Conservation (phyloP, 2,329 filamentous ascomycete genomes). For the Verticillium albo-atrum region DNA sequence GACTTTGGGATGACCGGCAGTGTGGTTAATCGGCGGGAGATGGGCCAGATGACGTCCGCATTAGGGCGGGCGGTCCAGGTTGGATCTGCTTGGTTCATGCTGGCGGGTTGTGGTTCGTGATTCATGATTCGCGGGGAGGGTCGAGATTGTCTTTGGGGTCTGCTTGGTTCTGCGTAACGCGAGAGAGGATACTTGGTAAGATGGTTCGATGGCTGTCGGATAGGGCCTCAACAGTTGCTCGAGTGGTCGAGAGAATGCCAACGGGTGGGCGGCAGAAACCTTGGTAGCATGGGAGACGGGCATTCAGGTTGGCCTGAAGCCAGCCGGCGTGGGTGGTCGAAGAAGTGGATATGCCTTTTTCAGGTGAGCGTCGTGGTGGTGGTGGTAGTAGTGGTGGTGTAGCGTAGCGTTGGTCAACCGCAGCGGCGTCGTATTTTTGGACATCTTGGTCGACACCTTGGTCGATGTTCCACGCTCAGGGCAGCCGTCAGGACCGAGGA, state of each 20-base stretch:
- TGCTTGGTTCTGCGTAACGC: no score
- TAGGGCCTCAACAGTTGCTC: background rate
- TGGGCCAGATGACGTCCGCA: conserved; percentile 1
- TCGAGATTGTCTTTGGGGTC: background rate
- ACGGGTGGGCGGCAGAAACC: background rate
- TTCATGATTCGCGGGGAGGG: background rate
- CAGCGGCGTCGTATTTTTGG: background rate
- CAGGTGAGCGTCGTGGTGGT: background rate
- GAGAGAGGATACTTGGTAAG: no score
- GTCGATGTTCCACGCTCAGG: background rate
- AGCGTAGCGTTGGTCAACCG: background rate
- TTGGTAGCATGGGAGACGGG: background rate
- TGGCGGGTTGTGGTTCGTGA: background rate
- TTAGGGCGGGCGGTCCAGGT: background rate
- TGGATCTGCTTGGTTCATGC: background rate
- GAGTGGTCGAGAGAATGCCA: background rate
- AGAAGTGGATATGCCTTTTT: background rate
- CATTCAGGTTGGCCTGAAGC: background rate
- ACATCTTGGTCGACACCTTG: background rate
- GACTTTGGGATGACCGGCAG: background rate
- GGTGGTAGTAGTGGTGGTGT: background rate
- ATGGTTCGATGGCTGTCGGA: background rate
- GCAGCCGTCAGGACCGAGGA: background rate
- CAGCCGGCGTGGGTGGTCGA: background rate
- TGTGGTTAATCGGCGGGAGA: background rate